Conservation (phyloP, 2,329 filamentous ascomycete species). For the Fusarium begoniae region DNA sequence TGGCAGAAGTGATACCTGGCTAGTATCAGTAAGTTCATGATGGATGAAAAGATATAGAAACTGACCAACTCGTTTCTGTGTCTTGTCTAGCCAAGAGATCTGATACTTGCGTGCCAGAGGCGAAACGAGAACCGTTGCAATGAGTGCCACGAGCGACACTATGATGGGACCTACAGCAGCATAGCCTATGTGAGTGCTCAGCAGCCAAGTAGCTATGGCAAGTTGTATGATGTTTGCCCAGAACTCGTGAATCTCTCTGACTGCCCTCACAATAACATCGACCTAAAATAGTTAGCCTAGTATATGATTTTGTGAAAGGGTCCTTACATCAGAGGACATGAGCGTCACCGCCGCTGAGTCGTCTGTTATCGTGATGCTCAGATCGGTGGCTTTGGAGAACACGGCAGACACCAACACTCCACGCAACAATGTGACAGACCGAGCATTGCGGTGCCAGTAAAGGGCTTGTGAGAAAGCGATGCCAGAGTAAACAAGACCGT, state of each 20-base stretch:
- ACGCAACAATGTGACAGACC: slow-evolving; percentile 46
- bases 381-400: slow-evolving; percentile 47
- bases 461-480: slow-evolving; percentile 46
- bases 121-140: slow-evolving; percentile 40
- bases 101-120: slow-evolving; percentile 44
- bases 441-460: slow-evolving; percentile 46
- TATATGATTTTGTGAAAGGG: neutral
- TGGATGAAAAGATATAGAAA: neutral
- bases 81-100: slow-evolving; percentile 39
- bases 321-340: slow-evolving; percentile 52
- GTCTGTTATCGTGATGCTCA: slow-evolving; percentile 42
- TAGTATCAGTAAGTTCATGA: neutral
- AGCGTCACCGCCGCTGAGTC: slow-evolving; percentile 51
- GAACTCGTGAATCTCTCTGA: slow-evolving; percentile 49
- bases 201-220: slow-evolving; percentile 46
- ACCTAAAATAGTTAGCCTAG: slow-evolving; percentile 38
- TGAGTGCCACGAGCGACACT: slow-evolving; percentile 42
- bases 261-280: slow-evolving; percentile 49
- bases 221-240: slow-evolving; percentile 51
- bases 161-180: slow-evolving; percentile 48
- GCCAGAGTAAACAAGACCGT: slow-evolving; percentile 45
- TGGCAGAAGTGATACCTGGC: slow-evolving; percentile 43
- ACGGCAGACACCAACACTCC: slow-evolving; percentile 47
- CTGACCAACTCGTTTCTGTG: slow-evolving; percentile 44
- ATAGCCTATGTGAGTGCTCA: slow-evolving; percentile 47